Conservation (phyloP, 2,329 filamentous ascomycete genomes). For the Dactylellina cionopaga region DNA sequence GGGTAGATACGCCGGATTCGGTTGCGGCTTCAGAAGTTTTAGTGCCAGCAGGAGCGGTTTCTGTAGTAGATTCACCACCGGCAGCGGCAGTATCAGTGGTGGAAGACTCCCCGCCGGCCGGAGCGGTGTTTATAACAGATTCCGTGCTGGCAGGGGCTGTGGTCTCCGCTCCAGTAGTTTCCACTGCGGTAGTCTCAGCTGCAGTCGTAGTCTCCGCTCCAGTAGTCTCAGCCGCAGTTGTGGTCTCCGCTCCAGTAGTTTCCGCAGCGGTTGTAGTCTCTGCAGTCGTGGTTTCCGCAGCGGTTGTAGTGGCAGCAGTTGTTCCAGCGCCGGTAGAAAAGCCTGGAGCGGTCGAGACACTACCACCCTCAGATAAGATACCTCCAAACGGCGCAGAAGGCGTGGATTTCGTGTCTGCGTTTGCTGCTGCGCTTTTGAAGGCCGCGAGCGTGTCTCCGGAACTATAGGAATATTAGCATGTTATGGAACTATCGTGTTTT, state of each 20-base stretch:
- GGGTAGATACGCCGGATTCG: too few relatives aligned
- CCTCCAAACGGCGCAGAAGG: constrained; percentile 20
- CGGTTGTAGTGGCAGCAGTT: neutral
- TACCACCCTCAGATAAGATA: constrained; percentile 25
- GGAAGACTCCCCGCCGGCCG: too few relatives aligned
- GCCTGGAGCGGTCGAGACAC: constrained; percentile 28
- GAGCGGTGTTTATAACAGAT: too few relatives aligned
- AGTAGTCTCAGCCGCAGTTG: neutral
- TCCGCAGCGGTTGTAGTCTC: neutral
- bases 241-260: neutral
- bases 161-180: neutral
- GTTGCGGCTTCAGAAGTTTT: too few relatives aligned
- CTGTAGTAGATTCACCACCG: too few relatives aligned
- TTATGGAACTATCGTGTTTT: neutral
- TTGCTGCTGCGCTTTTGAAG: constrained; percentile 20
- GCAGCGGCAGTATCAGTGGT: too few relatives aligned
- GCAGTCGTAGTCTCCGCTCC: neutral
- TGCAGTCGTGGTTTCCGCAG: too few relatives aligned
- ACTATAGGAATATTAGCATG: neutral
- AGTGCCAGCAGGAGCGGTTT: neutral
- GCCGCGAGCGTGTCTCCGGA: constrained; percentile 25
- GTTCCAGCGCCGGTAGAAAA: neutral
- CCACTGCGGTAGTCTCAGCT: neutral
- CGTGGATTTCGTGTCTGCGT: neutral
- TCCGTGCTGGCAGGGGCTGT: too few relatives aligned